Evolutionary conservation across 2,329 filamentous ascomycete species (phyloP), one percentile per base, ranked within the genome.

Genomic region (Anisogramma anomala): DNA sequence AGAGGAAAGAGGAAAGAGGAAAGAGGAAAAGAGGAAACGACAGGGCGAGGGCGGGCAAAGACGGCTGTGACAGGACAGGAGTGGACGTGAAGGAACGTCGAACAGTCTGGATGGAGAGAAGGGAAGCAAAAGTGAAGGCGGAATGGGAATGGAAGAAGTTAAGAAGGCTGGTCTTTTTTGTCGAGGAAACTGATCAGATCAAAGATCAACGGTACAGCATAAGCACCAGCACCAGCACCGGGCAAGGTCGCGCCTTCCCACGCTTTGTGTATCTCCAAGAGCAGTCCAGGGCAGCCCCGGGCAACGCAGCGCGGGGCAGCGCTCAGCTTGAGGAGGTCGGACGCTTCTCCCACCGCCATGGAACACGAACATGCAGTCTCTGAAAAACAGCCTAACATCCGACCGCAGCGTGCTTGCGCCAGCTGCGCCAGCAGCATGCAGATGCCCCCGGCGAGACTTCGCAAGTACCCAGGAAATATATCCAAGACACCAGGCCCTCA

Each of bases 381-480:
- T 42, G 33, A 27, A 22, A n/a, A 36, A 37, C 13, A 30, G 35
- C 35, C 35, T 25, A 37, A 37, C 6, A 22, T n/a, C 26, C 15
- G 26, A 26, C 3, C 14, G 8, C 5, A 10, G 4, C 5, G 13
- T 30, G 13, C 17, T 9, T 20, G 6, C 35, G 22, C 13, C 35
- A 14, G n/a, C 15, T n/a, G 9, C 23, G 27, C 17, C 22, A 7
- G 8, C 11, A 43, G 18, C 15, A 9, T 19, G 11, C 17, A 17
- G 34, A 20, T 23, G 31, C 11, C 13, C 23, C n/a, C 14, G 10
- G 7, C 25, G 19, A 32, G 19, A 10, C 20, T 28, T 39, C 22
- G 33, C 33, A 32, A 39, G 32, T 33, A 39, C 32, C 27, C 25
- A 39, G 43, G 40, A 46, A 36, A 46, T 46, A 39, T 43, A 22